phyloP scores from a whole-genome alignment of 2,329 filamentous ascomycete genomes.

The Paecilomyces niveus region DNA sequence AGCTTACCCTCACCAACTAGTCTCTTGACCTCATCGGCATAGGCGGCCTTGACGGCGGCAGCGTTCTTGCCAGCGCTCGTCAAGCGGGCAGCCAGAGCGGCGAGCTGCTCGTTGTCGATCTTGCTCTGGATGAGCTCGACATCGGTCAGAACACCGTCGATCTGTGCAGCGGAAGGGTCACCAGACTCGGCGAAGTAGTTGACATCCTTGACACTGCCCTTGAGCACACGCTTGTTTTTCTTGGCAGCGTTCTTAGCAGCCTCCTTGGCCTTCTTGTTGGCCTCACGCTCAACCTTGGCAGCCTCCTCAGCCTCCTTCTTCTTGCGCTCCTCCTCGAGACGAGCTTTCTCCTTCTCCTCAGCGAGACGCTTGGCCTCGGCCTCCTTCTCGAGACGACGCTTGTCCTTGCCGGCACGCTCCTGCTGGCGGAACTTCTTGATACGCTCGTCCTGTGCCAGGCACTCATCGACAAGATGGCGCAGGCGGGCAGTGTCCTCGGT shows the following conservation, averaged over 20 bases:
- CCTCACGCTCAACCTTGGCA: conserved; percentile 76
- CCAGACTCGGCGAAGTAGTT: conserved; percentile 81
- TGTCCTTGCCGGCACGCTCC: conserved; percentile 91
- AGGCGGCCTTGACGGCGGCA: conserved; percentile 78
- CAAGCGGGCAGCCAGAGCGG: conserved; percentile 72
- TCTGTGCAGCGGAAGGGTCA: conserved; percentile 65
- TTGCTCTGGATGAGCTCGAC: conserved; percentile 82
- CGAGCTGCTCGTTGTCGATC: conserved; percentile 86
- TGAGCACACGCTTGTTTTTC: conserved; percentile 99
- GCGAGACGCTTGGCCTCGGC: conserved; percentile 79
- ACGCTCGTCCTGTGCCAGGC: conserved; percentile 76
- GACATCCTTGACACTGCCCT: conserved; percentile 88
- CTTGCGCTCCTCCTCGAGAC: conserved; percentile 73
- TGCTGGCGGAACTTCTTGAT: conserved; percentile 96
- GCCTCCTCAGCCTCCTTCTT: conserved; percentile 78
- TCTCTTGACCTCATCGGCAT: conserved; percentile 68
- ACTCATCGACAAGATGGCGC: conserved; percentile 82
- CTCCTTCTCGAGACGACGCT: conserved; percentile 84
- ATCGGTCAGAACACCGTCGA: conserved; percentile 76
- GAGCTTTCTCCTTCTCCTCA: conserved; percentile 77
- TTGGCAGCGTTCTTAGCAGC: conserved; percentile 97
- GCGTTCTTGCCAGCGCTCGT: conserved; percentile 68
- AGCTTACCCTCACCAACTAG: conserved; percentile 77
- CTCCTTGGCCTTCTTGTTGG: conserved; percentile 93
- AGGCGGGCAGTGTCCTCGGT: conserved; percentile 90